Percentiles rank a stretch among this genome's conserved stretches.
phyloP scores from a whole-genome alignment of 495 filamentous ascomycete genomes.

The Friedmanniomyces endolithicus region DNA sequence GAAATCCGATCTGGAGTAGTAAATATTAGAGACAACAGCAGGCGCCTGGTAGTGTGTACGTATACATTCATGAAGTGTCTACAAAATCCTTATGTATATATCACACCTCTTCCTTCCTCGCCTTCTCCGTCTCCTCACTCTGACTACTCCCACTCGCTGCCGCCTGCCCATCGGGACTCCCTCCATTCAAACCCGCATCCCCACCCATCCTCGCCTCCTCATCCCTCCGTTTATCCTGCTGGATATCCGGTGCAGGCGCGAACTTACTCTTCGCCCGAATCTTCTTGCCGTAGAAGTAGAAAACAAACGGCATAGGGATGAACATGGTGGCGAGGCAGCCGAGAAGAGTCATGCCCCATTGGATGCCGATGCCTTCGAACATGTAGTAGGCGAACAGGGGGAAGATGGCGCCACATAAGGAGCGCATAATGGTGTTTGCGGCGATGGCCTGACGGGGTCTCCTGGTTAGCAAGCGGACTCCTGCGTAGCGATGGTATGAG shows the following conservation, averaged over 20 bases:
- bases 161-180: not conserved
- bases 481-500: not conserved
- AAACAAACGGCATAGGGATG: conserved; percentile 23
- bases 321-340: conserved; percentile 21
- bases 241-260: conserved; percentile 21
- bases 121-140: conserved; percentile 1
- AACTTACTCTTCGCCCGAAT: conserved; percentile 22
- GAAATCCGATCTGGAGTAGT: no score
- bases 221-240: conserved; percentile 18
- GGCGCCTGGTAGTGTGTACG: no score
- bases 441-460: conserved; percentile 13
- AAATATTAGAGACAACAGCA: no score
- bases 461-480: not conserved
- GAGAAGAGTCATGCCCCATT: conserved; percentile 23
- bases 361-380: conserved; percentile 24
- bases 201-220: conserved; percentile 16
- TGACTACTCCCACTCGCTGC: not conserved
- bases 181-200: not conserved
- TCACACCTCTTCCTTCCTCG: not conserved
- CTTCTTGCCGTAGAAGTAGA: conserved; percentile 18
- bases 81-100: not conserved
- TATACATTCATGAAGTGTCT: not conserved
- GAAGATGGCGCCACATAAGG: conserved; percentile 22
- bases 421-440: conserved; percentile 25
- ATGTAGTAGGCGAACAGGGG: conserved; percentile 20